These are phyloP conservation scores for Globisporangium cederbergense DNA, from an alignment of 352 stramenopile genomes.

Conservation along the genomic window DNA sequence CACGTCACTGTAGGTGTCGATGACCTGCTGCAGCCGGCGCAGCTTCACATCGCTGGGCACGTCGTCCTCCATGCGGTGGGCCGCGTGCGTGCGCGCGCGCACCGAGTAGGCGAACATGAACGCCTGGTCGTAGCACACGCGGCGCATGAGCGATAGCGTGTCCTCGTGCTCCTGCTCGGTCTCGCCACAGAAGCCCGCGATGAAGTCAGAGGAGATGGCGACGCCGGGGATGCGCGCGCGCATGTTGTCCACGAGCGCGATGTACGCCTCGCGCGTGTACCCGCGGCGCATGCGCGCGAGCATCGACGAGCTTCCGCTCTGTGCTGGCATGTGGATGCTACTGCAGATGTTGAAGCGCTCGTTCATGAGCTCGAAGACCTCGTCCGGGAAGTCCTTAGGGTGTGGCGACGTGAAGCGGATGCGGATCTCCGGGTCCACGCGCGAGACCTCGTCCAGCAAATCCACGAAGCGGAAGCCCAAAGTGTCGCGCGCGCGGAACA, in stretches of 20 bases:
- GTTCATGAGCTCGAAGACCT: constrained; percentile 86
- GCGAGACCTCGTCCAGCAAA: constrained; percentile 92
- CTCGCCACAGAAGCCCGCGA: constrained; percentile 98
- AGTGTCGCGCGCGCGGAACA: constrained; percentile 87
- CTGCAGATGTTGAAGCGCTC: constrained; percentile 96
- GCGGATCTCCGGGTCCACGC: constrained; percentile 93
- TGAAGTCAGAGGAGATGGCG: constrained; percentile 95
- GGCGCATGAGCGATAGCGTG: constrained; percentile 86
- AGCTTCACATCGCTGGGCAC: constrained; percentile 94
- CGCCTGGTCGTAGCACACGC: constrained; percentile 94
- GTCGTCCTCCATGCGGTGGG: constrained; percentile 95
- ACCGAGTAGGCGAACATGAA: constrained; percentile 99
- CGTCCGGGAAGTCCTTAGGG: constrained; percentile 98
- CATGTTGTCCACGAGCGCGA: constrained; percentile 94
- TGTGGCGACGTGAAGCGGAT: constrained; percentile 99
- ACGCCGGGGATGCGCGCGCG: constrained; percentile 75
- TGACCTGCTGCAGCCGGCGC: constrained; percentile 94
- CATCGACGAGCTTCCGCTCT: constrained; percentile 91
- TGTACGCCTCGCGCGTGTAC: constrained; percentile 97
- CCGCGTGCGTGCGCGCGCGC: constrained; percentile 94
- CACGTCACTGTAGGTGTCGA: constrained; percentile 91
- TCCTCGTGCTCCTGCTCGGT: constrained; percentile 96
- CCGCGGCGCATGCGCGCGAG: constrained; percentile 94
- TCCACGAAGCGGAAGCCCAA: constrained; percentile 97
- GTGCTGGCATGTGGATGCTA: constrained; percentile 97